Evolutionary conservation across 2,329 filamentous ascomycete species (phyloP).

Genomic region (Aspergillus versicolor): DNA sequence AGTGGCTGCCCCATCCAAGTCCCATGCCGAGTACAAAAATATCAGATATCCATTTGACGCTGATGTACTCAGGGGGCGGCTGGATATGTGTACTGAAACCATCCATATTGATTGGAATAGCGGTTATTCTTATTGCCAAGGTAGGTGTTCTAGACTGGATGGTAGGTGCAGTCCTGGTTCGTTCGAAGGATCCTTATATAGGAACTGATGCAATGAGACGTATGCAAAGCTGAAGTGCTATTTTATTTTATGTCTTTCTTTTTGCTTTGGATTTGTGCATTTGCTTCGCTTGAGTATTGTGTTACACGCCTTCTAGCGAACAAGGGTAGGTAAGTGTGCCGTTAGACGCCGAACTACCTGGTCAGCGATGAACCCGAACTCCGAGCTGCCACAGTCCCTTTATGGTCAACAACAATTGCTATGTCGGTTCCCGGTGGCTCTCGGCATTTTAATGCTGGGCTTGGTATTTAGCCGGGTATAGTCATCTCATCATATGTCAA

Average conservation of each 20-base stretch:
- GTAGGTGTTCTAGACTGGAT: background rate
- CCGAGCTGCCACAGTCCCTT: background rate
- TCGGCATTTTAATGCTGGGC: background rate
- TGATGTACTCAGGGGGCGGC: constrained; percentile 1
- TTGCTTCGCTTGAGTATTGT: background rate
- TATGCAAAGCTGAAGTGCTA: background rate
- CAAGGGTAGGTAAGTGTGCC: background rate
- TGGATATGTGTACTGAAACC: background rate
- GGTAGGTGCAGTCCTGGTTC: background rate
- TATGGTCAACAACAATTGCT: background rate
- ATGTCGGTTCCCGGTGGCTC: background rate
- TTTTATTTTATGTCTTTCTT: background rate
- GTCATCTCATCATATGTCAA: background rate
- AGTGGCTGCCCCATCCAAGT: constrained; percentile 17
- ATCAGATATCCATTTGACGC: constrained; percentile 7
- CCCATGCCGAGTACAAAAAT: constrained; percentile 13
- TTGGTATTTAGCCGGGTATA: background rate
- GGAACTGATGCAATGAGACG: background rate
- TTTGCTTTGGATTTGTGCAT: background rate
- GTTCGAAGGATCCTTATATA: background rate
- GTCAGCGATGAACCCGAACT: background rate
- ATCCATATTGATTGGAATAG: constrained; percentile 1
- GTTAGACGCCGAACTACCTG: background rate
- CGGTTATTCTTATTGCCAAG: background rate
- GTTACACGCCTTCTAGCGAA: background rate